These are phyloP conservation scores for Cerioporus squamosus DNA, from an alignment of 1,284 basidiomycete genomes.

Conservation along the genomic window DNA sequence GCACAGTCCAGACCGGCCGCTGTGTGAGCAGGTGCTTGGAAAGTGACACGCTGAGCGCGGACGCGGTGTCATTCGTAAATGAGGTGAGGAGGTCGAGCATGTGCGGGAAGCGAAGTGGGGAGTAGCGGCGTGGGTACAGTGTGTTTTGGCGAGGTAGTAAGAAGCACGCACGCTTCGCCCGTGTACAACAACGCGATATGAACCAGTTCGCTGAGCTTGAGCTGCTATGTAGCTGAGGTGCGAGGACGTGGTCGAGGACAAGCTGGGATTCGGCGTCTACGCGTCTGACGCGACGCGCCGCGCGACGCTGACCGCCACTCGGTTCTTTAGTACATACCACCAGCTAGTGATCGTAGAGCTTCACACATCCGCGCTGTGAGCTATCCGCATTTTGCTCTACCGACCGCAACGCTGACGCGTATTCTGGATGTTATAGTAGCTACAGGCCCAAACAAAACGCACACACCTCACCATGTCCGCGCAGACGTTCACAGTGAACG, in stretches of 20 bases:
- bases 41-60: constrained; percentile 83
- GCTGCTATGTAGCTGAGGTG: no score
- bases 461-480: constrained; percentile 10
- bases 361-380: no score
- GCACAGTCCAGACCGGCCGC: constrained; percentile 87
- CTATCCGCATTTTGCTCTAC: no score
- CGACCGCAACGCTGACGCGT: no score
- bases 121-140: constrained; percentile 81
- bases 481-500: constrained; percentile 55
- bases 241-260: no score
- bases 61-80: constrained; percentile 86
- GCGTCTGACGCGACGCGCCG: no score
- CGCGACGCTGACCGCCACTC: no score
- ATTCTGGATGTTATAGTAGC: no score
- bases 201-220: constrained; percentile 3
- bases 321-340: no score
- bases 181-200: constrained; percentile 53
- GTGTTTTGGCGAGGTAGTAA: constrained; percentile 61
- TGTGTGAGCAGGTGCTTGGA: constrained; percentile 78
- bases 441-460: no score
- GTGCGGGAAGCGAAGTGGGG: constrained; percentile 78
- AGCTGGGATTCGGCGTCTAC: no score
- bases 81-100: constrained; percentile 83
- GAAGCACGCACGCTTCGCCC: constrained; percentile 61
- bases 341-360: no score